Conservation (phyloP, 495 filamentous ascomycete species). For the Aspergillus wentii region DNA sequence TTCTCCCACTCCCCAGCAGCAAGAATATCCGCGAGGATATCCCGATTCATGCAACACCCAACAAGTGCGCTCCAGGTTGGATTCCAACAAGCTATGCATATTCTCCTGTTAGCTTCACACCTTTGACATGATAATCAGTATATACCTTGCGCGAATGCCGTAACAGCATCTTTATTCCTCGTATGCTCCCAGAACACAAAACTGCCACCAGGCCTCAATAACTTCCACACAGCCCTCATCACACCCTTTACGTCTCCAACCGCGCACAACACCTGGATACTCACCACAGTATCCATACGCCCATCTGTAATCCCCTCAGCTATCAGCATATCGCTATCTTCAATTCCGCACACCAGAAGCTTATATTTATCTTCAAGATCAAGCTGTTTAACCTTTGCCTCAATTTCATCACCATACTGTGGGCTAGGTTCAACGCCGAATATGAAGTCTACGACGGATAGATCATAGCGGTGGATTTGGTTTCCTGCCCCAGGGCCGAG, state of each 20-base stretch:
- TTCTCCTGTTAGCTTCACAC: conserved; percentile 3
- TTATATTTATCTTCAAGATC: conserved; percentile 32
- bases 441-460: conserved; percentile 23
- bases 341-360: conserved; percentile 28
- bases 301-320: conserved; percentile 30
- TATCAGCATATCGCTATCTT: conserved; percentile 31
- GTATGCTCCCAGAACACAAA: conserved; percentile 44
- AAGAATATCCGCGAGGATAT: conserved; percentile 19
- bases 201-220: conserved; percentile 28
- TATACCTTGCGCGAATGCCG: conserved; percentile 23
- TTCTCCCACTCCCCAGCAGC: conserved; percentile 20
- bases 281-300: conserved; percentile 27
- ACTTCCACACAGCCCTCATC: conserved; percentile 19
- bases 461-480: conserved; percentile 38
- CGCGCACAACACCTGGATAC: conserved; percentile 26
- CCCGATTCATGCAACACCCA: conserved; percentile 15
- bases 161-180: conserved; percentile 20
- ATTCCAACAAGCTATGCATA: conserved; percentile 16
- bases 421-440: conserved; percentile 44
- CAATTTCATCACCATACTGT: conserved; percentile 15
- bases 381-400: conserved; percentile 16
- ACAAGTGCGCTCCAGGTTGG: conserved; percentile 21
- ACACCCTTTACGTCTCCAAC: conserved; percentile 17
- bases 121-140: neutral
- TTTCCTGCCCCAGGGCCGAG: conserved; percentile 45